Evolutionary conservation across 345 rosid genomes (phyloP).

Genomic region (Eucalyptus curtisii): DNA sequence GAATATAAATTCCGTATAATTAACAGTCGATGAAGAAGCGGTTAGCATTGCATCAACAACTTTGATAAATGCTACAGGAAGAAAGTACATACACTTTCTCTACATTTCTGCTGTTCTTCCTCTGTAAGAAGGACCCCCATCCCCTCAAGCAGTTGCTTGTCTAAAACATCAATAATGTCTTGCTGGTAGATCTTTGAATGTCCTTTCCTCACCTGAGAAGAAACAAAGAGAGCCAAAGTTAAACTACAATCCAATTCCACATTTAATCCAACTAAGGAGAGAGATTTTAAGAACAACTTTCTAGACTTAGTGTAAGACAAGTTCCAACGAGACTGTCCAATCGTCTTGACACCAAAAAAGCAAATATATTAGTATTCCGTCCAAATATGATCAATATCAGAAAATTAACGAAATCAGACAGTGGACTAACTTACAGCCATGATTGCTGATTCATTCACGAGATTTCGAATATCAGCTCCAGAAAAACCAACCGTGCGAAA

Average conservation of each 20-base stretch:
- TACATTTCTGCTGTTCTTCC: conserved; percentile 90
- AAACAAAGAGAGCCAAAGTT: background rate
- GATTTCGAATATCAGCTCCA: conserved; percentile 95
- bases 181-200: conserved; percentile 71
- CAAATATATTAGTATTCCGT: background rate
- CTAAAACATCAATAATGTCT: conserved; percentile 84
- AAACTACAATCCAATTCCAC: background rate
- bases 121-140: conserved; percentile 96
- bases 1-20: background rate
- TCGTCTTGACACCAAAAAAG: background rate
- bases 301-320: background rate
- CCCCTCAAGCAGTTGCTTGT: conserved; percentile 95
- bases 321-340: background rate
- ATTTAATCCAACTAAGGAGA: background rate
- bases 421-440: conserved; percentile 66
- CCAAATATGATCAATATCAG: background rate
- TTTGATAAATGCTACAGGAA: background rate
- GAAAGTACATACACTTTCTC: conserved; percentile 50
- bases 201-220: conserved; percentile 74
- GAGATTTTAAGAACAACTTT: background rate
- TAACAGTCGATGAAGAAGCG: background rate
- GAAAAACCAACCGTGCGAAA: conserved; percentile 93
- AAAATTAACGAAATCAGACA: background rate
- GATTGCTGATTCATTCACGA: conserved; percentile 93
- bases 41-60: background rate